Evolutionary conservation across 148 eudicot genomes (phyloP).

Genomic region (Vaccinium darrowii): DNA sequence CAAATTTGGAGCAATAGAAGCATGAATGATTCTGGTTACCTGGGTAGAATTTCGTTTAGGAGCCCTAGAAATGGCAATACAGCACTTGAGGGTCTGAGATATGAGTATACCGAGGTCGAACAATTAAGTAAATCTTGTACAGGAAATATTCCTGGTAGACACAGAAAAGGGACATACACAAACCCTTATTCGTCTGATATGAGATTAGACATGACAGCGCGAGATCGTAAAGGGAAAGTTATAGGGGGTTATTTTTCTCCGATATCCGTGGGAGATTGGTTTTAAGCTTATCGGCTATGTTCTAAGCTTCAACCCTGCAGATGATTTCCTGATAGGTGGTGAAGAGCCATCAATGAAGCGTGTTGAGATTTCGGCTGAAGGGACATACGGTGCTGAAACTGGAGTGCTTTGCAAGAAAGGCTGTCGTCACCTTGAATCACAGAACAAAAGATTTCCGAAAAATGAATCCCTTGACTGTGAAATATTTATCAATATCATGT

Average conservation of each 20-base stretch:
- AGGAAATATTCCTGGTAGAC: constrained; percentile 30
- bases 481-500: constrained; percentile 50
- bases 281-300: constrained; percentile 53
- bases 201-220: constrained; percentile 75
- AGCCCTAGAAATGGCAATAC: constrained; percentile 37
- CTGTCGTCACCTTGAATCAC: constrained; percentile 54
- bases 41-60: constrained; percentile 47
- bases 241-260: constrained; percentile 71
- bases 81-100: constrained; percentile 43
- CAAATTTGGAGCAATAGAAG: constrained; percentile 70
- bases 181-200: constrained; percentile 58
- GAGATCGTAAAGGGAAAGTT: constrained; percentile 37
- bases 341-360: constrained; percentile 17
- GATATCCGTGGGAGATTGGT: constrained; percentile 43
- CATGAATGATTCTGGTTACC: constrained; percentile 51
- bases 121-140: constrained; percentile 42
- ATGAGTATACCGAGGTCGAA: constrained; percentile 53
- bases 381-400: constrained; percentile 47
- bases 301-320: constrained; percentile 30
- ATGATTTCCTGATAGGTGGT: constrained; percentile 44
- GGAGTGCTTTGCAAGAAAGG: constrained; percentile 84
- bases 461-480: constrained; percentile 66
- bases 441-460: constrained; percentile 17
- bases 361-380: constrained; percentile 75
- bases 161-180: constrained; percentile 46